phyloP scores from a whole-genome alignment of 225 moss, liverwort and hornwort genomes.

The Pseudoscleropodium purum region DNA sequence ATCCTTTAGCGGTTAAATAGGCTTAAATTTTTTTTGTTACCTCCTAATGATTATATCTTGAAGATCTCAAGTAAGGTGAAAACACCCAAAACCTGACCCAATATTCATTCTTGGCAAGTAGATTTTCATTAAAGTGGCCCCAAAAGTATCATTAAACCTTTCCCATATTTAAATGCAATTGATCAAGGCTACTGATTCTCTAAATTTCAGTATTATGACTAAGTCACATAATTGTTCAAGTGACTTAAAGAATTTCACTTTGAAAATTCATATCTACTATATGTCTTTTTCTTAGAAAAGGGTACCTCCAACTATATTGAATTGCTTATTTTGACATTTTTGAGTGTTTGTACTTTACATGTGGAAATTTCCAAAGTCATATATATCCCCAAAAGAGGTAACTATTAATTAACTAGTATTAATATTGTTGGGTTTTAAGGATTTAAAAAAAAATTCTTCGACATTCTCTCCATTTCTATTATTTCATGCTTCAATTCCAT shows the following conservation, averaged over 20 bases:
- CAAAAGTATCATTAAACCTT: background rate
- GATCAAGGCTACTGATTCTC: background rate
- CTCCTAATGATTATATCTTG: background rate
- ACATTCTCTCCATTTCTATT: background rate
- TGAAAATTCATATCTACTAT: background rate
- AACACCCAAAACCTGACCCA: fast-evolving
- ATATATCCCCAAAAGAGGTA: too few relatives aligned
- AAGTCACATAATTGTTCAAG: background rate
- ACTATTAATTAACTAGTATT: background rate
- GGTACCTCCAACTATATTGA: background rate
- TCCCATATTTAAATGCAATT: background rate
- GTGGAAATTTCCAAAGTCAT: too few relatives aligned
- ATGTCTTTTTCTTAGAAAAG: background rate
- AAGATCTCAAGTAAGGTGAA: background rate
- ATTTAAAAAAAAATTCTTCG: too few relatives aligned
- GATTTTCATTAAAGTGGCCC: background rate
- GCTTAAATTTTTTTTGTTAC: background rate
- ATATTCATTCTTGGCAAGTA: fast-evolving
- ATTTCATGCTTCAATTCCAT: background rate
- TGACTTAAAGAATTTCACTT: fast-evolving
- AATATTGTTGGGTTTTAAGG: background rate
- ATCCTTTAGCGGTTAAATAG: too few relatives aligned
- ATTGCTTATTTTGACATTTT: too few relatives aligned
- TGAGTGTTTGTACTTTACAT: too few relatives aligned
- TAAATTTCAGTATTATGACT: fast-evolving